Conservation (phyloP, 2,329 filamentous ascomycete species). For the Alternaria sp. region DNA sequence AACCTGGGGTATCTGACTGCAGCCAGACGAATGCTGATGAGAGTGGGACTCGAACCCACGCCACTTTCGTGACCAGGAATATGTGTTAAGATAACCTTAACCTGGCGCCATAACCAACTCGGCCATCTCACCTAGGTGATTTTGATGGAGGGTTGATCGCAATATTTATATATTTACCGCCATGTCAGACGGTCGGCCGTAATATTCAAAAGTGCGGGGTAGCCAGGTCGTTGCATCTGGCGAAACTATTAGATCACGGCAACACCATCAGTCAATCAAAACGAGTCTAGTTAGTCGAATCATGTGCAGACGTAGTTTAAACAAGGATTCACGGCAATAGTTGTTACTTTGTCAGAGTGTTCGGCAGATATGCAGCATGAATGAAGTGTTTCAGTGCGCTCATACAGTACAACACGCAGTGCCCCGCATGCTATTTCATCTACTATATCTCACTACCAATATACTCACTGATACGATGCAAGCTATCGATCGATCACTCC, state of each 20-base stretch:
- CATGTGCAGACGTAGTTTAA: too few species aligned
- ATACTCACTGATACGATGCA: neutral
- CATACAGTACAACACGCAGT: too few species aligned
- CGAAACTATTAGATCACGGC: neutral
- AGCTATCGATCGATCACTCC: neutral
- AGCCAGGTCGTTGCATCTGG: too few species aligned
- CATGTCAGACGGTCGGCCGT: rapidly evolving
- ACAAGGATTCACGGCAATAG: neutral
- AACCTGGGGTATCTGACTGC: conserved; percentile 26
- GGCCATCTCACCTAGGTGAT: neutral
- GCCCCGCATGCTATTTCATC: too few species aligned
- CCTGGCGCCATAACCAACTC: conserved; percentile 50
- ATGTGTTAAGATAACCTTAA: conserved; percentile 46
- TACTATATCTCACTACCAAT: neutral
- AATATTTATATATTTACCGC: rapidly evolving
- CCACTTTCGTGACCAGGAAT: conserved; percentile 53
- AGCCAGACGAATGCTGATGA: conserved; percentile 46
- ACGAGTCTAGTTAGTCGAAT: neutral
- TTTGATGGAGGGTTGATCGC: neutral
- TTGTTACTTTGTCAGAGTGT: neutral
- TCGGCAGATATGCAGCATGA: too few species aligned
- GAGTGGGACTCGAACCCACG: conserved; percentile 44
- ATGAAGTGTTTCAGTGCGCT: too few species aligned
- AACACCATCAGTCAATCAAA: neutral
- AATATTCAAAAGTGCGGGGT: too few species aligned